Base-by-base conservation (phyloP, 2,329 filamentous ascomycete species). In the Celoporthe dispersa region DNA sequence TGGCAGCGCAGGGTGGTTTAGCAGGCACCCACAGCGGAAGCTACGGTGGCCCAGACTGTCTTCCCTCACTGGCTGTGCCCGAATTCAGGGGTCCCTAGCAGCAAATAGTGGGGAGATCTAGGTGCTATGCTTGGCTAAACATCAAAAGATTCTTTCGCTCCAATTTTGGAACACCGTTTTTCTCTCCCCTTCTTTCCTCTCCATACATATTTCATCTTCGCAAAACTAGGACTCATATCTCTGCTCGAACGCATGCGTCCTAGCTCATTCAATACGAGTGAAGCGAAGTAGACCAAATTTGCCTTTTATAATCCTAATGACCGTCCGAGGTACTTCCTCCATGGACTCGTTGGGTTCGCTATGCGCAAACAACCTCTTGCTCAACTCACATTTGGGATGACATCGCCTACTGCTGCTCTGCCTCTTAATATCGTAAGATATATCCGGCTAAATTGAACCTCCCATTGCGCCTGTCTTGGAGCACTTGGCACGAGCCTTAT, bases 191-290 rank as follows among this genome's bases (percentile, higher is more conserved):
- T 77, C 77, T 78, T 76, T 78, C 80, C 80, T 44, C 37, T 70
- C 64, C 80, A 84, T 84, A 87, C 83, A 86, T 85, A 80, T 81
- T 74, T 74, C 79, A 71, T 79, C 82, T 83, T 84, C 79, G 77
- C 68, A 44, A 57, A 41, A 37, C 79, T 77, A 79, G 72, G 76
- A 73, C 78, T 80, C 80, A 69, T 35, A 33, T 60, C 64, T 72
- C 74, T 73, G 74, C 74, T 76, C 75, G 75, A 78, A 79, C 80
- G 74, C 70, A 48, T 67, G 70, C 57, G 70, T 22, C 14, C 68
- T 71, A 65, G 63, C 44, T 59, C 65, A 70, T 71, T 70, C 70
- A 28, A 16, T 25, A 16, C 57, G 68, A 68, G 70, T 71, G 68
- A 65, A 68, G 64, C 64, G 70, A 71, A 67, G 68, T 59, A 71